Evolutionary conservation across 2,329 filamentous ascomycete genomes (phyloP), one percentile per base, ranked within the genome.

Genomic region (Lasiodiplodia sp.): DNA sequence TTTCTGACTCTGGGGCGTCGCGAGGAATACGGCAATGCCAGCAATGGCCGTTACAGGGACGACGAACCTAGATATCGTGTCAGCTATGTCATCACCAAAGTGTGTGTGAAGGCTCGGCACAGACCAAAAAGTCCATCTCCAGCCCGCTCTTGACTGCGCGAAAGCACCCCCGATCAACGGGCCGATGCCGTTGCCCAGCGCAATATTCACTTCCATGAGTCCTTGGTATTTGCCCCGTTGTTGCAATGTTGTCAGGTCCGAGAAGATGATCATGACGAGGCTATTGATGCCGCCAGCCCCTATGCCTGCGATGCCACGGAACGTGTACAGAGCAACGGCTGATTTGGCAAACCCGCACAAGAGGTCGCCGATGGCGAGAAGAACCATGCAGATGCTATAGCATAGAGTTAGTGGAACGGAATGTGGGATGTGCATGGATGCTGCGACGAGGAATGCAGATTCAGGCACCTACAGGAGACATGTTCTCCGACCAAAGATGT

Each of bases 221-320:
- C 80, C 80, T 68, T 80, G 76, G 55, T 79, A 78, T 66, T 80
- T 78, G 0, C 78, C 79, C 11, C 79, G 74, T 16, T 80, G 71
- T 67, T 77, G 72, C 21, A 81, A 66, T 1, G 76, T 79, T 0
- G 78, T 73, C 7, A 81, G 67, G 49, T 81, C 79, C 10, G 75
- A 78, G 2, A 80, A 75, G 14, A 79, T 78, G 47, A 81, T 81
- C 73, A 77, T 75, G 0, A 77, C 71, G 1, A 81, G 71, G 10
- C 74, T 77, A 7, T 67, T 72, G 44, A 78, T 71, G 2, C 76
- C 75, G 5, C 76, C 76, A 18, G 71, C 72, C 12, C 73, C 74
- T 25, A 76, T 69, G n/a, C 76, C 76, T 38, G 72, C 73, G 1
- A 80, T 63, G 14, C 72, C 74, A 0, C 78, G 75, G 51, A 76